Percentiles rank a stretch among this genome's conserved stretches.
Evolutionary conservation across 345 rosid genomes (phyloP).

Genomic region (Hibiscus trionum): DNA sequence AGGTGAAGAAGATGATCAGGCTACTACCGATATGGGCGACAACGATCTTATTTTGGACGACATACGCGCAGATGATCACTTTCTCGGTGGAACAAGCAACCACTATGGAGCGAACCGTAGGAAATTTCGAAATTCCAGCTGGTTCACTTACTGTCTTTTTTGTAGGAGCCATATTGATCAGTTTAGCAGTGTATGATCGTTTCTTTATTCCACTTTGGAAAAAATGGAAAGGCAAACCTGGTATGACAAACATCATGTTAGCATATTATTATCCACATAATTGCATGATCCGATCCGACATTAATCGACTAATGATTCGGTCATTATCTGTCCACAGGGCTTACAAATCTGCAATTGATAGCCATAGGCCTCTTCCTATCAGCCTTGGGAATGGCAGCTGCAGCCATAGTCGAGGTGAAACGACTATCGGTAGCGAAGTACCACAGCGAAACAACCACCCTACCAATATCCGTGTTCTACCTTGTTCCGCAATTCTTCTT

Average conservation of each 20-base stretch:
- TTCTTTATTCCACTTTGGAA: conserved; percentile 49
- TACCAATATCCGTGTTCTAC: conserved; percentile 43
- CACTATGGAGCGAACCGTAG: conserved; percentile 49
- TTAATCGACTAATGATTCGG: not conserved
- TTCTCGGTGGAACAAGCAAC: conserved; percentile 64
- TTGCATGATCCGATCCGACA: not conserved
- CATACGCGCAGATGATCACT: conserved; percentile 60
- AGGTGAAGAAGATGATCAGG: conserved; percentile 50
- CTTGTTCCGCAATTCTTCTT: conserved; percentile 55
- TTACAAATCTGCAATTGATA: conserved; percentile 44
- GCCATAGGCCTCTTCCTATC: conserved; percentile 47
- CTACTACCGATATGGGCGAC: conserved; percentile 66
- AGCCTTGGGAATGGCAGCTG: conserved; percentile 43
- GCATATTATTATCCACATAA: not conserved
- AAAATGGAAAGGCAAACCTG: conserved; percentile 59
- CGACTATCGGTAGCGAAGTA: conserved; percentile 33
- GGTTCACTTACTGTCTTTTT: conserved; percentile 58
- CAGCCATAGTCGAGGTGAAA: conserved; percentile 38
- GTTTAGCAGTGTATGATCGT: conserved; percentile 47
- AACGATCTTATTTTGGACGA: conserved; percentile 57
- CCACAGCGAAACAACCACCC: conserved; percentile 4
- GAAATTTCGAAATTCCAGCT: conserved; percentile 53
- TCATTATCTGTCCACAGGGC: conserved; percentile 29
- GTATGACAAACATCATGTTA: conserved; percentile 18
- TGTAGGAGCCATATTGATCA: conserved; percentile 41